Evolutionary conservation across 2,329 filamentous ascomycete genomes (phyloP).

Genomic region (Myriosclerotinia scirpicola): DNA sequence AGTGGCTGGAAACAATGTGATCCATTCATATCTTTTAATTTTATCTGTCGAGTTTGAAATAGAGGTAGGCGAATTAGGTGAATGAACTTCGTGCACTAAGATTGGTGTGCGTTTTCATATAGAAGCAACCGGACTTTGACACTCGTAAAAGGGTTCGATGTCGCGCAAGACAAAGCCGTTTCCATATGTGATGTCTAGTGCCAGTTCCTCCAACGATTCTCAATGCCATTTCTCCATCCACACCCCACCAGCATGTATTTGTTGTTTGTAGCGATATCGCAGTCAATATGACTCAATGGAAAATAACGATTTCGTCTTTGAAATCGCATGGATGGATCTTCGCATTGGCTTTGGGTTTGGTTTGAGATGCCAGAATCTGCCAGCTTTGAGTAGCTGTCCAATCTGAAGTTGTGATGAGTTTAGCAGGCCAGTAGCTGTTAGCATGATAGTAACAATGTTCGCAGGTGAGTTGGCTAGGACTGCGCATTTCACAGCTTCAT

Average conservation of each 20-base stretch:
- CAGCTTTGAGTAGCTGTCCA: neutral
- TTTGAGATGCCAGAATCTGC: neutral
- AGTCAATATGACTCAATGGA: neutral
- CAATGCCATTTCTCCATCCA: neutral
- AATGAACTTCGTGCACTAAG: neutral
- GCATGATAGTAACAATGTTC: neutral
- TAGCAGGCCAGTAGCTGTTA: neutral
- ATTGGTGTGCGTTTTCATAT: neutral
- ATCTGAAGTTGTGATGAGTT: neutral
- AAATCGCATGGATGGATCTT: neutral
- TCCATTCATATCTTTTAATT: neutral
- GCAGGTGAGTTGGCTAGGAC: neutral
- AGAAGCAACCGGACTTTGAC: neutral
- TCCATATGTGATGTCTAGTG: neutral
- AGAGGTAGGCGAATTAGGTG: neutral
- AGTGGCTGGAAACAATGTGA: neutral
- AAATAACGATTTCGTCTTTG: neutral
- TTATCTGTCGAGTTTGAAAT: neutral
- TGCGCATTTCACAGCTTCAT: neutral
- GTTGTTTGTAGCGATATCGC: neutral
- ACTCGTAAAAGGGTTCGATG: neutral
- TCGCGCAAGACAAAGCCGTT: neutral
- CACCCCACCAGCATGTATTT: neutral
- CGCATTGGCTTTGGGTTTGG: neutral
- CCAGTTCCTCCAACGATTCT: neutral